Percentiles rank a stretch among this genome's conserved stretches.
These are phyloP conservation scores for Leucocoprinus leucothites DNA, from an alignment of 768 basidiomycete species.

Conservation along the genomic window DNA sequence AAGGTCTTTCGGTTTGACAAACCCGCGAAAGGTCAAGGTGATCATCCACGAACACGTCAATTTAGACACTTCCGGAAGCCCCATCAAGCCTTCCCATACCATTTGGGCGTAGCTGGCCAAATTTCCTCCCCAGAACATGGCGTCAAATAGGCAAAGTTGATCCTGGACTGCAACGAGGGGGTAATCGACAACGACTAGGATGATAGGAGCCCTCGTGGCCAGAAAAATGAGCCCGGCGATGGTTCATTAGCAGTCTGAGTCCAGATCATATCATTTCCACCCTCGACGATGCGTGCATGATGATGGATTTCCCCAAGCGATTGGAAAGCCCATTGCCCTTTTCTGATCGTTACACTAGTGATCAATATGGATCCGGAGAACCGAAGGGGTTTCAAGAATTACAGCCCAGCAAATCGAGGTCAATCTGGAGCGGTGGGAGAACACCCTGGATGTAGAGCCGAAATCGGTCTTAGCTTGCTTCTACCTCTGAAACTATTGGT, in stretches of 20 bases:
- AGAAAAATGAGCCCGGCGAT: too few relatives aligned
- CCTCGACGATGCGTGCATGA: neutral
- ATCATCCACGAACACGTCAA: constrained; percentile 3
- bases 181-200: neutral
- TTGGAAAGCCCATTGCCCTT: constrained; percentile 5
- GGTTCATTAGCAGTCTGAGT: neutral
- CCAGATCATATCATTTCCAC: neutral
- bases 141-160: neutral
- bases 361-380: neutral
- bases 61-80: constrained; percentile 10
- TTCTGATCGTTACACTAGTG: neutral
- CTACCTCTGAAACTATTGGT: constrained; percentile 4
- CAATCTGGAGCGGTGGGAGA: constrained; percentile 5
- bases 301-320: constrained; percentile 2
- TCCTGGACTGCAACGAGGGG: neutral
- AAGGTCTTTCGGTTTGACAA: constrained; percentile 5
- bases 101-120: neutral
- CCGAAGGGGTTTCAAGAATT: neutral
- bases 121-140: constrained; percentile 4
- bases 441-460: neutral
- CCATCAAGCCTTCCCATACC: constrained; percentile 4
- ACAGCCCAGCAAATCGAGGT: neutral
- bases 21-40: constrained; percentile 9
- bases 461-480: constrained; percentile 6
- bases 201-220: neutral